Evolutionary conservation across 352 stramenopile genomes (phyloP).

Genomic region (Globisporangium takayamanum): DNA sequence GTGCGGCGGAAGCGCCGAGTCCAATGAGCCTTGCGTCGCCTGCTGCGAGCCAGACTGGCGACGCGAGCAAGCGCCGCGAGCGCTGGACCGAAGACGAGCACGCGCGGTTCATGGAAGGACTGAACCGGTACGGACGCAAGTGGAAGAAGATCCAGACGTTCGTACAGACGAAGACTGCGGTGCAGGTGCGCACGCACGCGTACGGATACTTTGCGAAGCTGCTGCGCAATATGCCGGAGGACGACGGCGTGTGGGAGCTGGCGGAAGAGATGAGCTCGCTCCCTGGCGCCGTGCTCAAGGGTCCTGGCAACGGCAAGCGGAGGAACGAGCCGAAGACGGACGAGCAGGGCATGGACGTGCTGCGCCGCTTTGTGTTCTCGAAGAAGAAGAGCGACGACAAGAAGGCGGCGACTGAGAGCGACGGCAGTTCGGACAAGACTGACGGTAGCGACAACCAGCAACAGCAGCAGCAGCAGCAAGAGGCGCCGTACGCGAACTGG

Average conservation of each 20-base stretch:
- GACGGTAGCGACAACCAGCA: not conserved
- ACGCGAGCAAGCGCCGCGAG: constrained; percentile 68
- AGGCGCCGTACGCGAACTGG: constrained; percentile 11
- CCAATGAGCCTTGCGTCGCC: constrained; percentile 35
- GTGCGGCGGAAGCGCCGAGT: constrained; percentile 11
- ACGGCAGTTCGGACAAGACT: not conserved
- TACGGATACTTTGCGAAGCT: constrained; percentile 87
- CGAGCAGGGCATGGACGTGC: constrained; percentile 75
- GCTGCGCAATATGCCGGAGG: constrained; percentile 80
- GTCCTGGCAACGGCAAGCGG: constrained; percentile 64
- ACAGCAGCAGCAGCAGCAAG: constrained; percentile 2
- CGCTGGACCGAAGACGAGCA: constrained; percentile 82
- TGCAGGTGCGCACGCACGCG: constrained; percentile 81
- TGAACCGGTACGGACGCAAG: constrained; percentile 83
- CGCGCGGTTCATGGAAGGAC: constrained; percentile 75
- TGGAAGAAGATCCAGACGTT: constrained; percentile 88
- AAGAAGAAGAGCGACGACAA: constrained; percentile 70
- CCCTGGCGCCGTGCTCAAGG: constrained; percentile 66
- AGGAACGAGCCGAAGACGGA: constrained; percentile 82
- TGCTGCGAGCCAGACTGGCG: constrained; percentile 47
- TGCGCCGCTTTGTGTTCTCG: constrained; percentile 77
- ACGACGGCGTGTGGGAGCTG: constrained; percentile 75
- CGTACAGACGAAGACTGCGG: constrained; percentile 81
- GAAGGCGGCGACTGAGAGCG: constrained; percentile 9
- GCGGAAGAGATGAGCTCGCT: constrained; percentile 77